Evolutionary conservation across 2,329 filamentous ascomycete species (phyloP), one percentile per base, ranked within the genome.

Genomic region (Exophiala sp.): DNA sequence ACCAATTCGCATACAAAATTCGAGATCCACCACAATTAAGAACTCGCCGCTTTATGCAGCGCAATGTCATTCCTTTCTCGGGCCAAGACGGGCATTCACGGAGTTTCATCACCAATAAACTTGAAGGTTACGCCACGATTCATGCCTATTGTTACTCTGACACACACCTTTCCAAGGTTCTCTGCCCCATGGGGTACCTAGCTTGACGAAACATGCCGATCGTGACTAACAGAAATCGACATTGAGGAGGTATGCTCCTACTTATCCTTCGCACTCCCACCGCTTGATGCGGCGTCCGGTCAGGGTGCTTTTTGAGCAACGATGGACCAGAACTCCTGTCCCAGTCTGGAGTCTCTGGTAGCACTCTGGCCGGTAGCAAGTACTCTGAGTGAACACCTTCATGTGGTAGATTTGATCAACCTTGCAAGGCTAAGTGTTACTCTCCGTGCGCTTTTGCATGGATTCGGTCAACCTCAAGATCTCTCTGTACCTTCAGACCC

Each of bases 311-410:
- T 3, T 43, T 29, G 20, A 3, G 9, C 6, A 41, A 21, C 39
- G 32, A 55, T 44, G 36, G 47, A 49, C 39, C 18, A 18, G 9
- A 16, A 14, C 12, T 18, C 53, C 7, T 41, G 34, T 6, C 55
- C 56, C 10, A 52, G 21, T 24, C 51, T 68, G 12, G 57, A 64
- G 45, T 52, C 60, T 29, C 35, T 68, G 35, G 44, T 68, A 20
- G 58, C 57, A 18, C 47, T 59, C n/a, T 68, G 65, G 64, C 66
- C 66, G 5, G 53, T 68, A 18, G 64, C 62, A 34, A 62, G 54
- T 12, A 56, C 47, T 21, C 52, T 68, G 29, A 64, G 57, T 35
- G 42, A 49, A 24, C 39, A 65, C 46, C 55, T 66, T 18, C 57
- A 65, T 18, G 56, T 61, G n/a, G 66, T 63, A 9, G 66, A 67